These are phyloP conservation scores for Symbiodinium natans DNA, from an alignment of 73 alveolate genomes.

Conservation along the genomic window DNA sequence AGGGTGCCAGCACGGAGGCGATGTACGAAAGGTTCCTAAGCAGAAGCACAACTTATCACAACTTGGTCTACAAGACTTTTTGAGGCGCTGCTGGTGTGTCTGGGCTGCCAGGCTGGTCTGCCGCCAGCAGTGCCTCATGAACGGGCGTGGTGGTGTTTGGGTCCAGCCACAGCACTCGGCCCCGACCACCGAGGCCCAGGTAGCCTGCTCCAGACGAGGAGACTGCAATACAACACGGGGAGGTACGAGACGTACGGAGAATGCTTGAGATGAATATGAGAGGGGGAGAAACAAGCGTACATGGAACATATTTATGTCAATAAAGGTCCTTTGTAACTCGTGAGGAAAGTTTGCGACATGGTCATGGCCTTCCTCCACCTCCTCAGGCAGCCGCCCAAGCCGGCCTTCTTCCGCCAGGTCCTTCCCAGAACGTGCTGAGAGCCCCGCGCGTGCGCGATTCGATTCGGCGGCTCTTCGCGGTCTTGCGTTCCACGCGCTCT, in stretches of 20 bases:
- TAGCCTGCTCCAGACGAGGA: no score
- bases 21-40: conserved; percentile 61
- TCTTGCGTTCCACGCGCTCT: no score
- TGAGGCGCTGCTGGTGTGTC: background rate
- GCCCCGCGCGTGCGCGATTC: no score
- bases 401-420: conserved; percentile 81
- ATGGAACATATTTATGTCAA: no score
- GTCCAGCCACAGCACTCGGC: conserved; percentile 87
- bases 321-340: no score
- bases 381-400: conserved; percentile 82
- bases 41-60: no score
- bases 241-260: no score
- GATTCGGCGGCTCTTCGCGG: no score
- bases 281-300: no score
- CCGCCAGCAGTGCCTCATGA: conserved; percentile 38
- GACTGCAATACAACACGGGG: no score
- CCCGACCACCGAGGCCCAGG: conserved; percentile 80
- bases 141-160: conserved; percentile 14
- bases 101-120: conserved; percentile 21
- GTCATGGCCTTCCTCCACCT: background rate
- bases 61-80: background rate
- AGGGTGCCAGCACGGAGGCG: conserved; percentile 73
- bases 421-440: background rate
- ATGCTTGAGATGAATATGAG: no score
- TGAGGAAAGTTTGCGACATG: no score